Evolutionary conservation across 2,329 filamentous ascomycete species (phyloP), one percentile per base, ranked within the genome.

Genomic region (Bipolaris cookei): DNA sequence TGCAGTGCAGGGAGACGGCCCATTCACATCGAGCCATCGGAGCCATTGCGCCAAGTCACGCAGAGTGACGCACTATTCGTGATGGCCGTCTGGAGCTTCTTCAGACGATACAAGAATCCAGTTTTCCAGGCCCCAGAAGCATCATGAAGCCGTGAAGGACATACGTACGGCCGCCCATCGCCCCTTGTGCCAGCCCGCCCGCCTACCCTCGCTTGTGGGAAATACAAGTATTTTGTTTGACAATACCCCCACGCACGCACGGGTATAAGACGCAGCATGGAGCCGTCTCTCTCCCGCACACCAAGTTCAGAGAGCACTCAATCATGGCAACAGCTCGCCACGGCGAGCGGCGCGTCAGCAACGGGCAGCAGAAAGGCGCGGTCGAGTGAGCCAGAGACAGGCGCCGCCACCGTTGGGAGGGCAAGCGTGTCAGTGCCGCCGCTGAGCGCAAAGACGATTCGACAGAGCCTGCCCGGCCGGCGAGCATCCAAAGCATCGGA

Each of bases 401-500:
- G 83, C 58, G 81, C 83, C 54, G 80, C 81, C 61, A 81, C 84
- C 72, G 81, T 84, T 61, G 85, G 86, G 56, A 82, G 83, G 69
- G 81, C 86, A 54, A 88, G 82, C 73, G 80, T 88, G 59, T 88
- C 85, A 63, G 88, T 90, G 83, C 86, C 87, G 37, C 82, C 86
- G 55, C 81, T 83, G 28, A 71, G 78, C 21, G 72, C 74, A 14
- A 72, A 70, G 60, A 75, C 81, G 11, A 67, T 82, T 53, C 80
- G 76, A 52, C 77, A 81, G 59, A 76, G 51, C 51, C 7, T 78
- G 59, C 74, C 78, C 48, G 75, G 78, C 39, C 75, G 76, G 43
- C 66, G 76, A 30, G 76, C 64, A 60, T 79, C 62, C 71, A 78
- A 67, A 73, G 76, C 70, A 72, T 82, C 71, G 66, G 80, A 71